These are phyloP conservation scores for Xylaria sp. DNA, from an alignment of 2,329 filamentous ascomycete species.

Conservation along the genomic window DNA sequence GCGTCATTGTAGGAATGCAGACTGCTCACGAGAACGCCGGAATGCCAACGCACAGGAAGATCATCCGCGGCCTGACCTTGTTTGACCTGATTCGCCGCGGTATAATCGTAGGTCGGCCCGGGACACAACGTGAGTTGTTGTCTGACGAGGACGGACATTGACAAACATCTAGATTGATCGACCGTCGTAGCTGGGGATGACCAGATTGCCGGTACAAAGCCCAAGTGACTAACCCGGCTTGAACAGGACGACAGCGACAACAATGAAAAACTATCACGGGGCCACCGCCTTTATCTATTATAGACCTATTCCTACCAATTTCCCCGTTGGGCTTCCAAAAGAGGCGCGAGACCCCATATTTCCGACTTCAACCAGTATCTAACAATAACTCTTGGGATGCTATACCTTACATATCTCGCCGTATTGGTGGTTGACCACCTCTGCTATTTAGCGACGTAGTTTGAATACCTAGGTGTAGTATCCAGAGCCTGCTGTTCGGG, in stretches of 20 bases:
- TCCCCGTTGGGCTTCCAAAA: not conserved
- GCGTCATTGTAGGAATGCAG: slow-evolving; percentile 25
- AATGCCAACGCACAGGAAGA: slow-evolving; percentile 37
- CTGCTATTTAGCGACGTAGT: not conserved
- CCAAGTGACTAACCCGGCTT: slow-evolving; percentile 19
- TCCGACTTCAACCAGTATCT: not conserved
- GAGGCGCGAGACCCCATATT: not conserved
- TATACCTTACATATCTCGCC: not conserved
- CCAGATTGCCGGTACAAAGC: slow-evolving; percentile 18
- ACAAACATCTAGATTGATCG: slow-evolving; percentile 17
- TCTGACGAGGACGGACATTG: slow-evolving; percentile 28
- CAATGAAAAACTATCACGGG: slow-evolving; percentile 24
- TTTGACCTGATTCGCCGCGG: slow-evolving; percentile 22
- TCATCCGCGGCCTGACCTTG: slow-evolving; percentile 38
- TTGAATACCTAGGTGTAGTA: not conserved
- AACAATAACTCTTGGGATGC: not conserved
- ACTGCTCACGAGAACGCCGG: slow-evolving; percentile 36
- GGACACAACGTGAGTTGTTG: slow-evolving; percentile 27
- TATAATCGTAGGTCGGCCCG: slow-evolving; percentile 29
- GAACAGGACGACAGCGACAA: slow-evolving; percentile 11
- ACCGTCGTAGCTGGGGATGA: slow-evolving; percentile 13
- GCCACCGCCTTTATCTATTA: not conserved
- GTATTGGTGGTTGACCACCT: not conserved
- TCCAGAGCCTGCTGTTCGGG: not conserved
- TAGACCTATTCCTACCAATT: not conserved